Percentiles rank a stretch among this genome's conserved stretches.
These are phyloP conservation scores for Chloropicon primus DNA, from an alignment of 139 green algal genomes.

Conservation along the genomic window DNA sequence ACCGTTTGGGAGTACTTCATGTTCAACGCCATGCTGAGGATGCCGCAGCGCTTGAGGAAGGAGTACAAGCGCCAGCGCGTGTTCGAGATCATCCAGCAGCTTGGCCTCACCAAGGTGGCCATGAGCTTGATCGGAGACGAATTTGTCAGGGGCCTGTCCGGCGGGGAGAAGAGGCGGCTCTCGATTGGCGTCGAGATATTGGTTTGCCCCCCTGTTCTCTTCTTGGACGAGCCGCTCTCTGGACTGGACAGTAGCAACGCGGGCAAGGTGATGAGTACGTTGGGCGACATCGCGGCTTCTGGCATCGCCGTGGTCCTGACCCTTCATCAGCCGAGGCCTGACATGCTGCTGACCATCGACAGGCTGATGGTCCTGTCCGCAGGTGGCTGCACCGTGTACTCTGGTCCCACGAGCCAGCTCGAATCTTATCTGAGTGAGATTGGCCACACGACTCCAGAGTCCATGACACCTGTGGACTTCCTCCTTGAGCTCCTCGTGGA, in stretches of 20 bases:
- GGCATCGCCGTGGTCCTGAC: too few relatives aligned
- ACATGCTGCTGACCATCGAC: too few relatives aligned
- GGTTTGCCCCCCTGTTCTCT: constrained; percentile 25
- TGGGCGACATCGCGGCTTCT: too few relatives aligned
- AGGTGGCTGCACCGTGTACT: too few relatives aligned
- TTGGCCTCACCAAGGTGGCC: constrained; percentile 10
- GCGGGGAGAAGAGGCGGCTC: constrained; percentile 18
- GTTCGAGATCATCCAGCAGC: too few relatives aligned
- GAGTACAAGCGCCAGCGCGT: too few relatives aligned
- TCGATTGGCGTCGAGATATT: constrained; percentile 54
- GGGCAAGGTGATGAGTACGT: too few relatives aligned
- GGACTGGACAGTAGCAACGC: neutral
- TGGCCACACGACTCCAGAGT: neutral
- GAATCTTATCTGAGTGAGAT: too few relatives aligned
- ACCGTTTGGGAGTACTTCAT: too few relatives aligned
- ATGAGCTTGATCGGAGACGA: constrained; percentile 36
- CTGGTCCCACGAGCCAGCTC: too few relatives aligned
- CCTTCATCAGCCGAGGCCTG: too few relatives aligned
- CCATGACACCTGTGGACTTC: neutral
- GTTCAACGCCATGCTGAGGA: constrained; percentile 46
- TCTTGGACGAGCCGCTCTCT: constrained; percentile 13
- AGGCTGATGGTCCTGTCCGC: too few relatives aligned
- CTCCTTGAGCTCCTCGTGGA: neutral
- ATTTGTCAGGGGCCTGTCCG: constrained; percentile 30
- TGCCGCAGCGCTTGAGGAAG: constrained; percentile 20